A percentile compares a stretch with the other conserved stretches of the same genome.
Evolutionary conservation across 2,329 filamentous ascomycete species (phyloP).

Genomic region (Nigrograna mackinnonii): DNA sequence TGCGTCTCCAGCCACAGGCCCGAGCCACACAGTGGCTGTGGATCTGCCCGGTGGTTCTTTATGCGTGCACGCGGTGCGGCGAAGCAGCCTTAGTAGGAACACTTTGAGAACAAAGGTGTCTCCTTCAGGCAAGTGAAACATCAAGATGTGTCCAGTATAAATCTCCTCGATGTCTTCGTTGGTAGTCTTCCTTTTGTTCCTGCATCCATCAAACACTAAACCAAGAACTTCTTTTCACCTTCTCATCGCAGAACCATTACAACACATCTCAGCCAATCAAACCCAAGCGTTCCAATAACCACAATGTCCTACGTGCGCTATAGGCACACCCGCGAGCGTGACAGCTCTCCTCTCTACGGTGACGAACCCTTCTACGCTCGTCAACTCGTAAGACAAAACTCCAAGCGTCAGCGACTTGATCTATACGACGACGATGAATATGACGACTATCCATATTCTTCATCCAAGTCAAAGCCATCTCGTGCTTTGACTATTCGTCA

Average conservation of each 20-base stretch:
- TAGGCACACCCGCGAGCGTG: slow-evolving; percentile 22
- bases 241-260: neutral
- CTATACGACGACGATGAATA: slow-evolving; percentile 25
- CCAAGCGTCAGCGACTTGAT: slow-evolving; percentile 26
- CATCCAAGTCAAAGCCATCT: slow-evolving; percentile 20
- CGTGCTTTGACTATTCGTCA: slow-evolving; percentile 30
- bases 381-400: slow-evolving; percentile 23
- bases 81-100: no score
- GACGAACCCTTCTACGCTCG: slow-evolving; percentile 17
- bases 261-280: slow-evolving; percentile 4
- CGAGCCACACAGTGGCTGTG: slow-evolving; percentile 9
- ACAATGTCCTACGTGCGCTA: slow-evolving; percentile 26
- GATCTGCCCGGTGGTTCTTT: neutral
- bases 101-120: slow-evolving; percentile 6
- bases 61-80: slow-evolving; percentile 8
- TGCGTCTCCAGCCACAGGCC: slow-evolving; percentile 11
- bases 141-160: slow-evolving; percentile 5
- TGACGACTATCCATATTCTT: slow-evolving; percentile 35
- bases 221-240: slow-evolving; percentile 1
- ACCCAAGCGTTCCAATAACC: slow-evolving; percentile 2
- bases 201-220: slow-evolving; percentile 4
- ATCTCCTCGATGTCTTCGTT: neutral
- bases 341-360: slow-evolving; percentile 16
- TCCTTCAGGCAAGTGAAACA: slow-evolving; percentile 13
- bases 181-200: slow-evolving; percentile 1